Base-by-base conservation (phyloP, 2,329 filamentous ascomycete genomes). In the Dryadomyces quercus-mongolicae region DNA sequence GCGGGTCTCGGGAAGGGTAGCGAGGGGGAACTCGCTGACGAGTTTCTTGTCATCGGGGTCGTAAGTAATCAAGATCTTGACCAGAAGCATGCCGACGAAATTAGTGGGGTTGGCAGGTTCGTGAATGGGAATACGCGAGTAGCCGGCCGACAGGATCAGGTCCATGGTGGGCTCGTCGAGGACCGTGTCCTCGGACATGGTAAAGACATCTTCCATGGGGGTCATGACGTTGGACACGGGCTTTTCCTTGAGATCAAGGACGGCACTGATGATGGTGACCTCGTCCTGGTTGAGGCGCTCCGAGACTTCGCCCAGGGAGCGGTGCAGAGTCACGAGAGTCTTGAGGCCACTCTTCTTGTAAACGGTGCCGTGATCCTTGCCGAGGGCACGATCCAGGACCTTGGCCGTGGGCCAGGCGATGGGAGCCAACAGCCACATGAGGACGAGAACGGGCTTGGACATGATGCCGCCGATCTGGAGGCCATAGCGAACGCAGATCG, bases 321-420 rank as follows among this genome's bases (percentile, higher is more conserved):
- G 90, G 73, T 98, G 93, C 16, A 98, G 76, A 0, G 90, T 95
- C 31, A 98, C 93, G 34, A 98, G 76, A 0, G 93, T 97, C 74
- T 98, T 98, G 62, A 98, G 72, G 0, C 93, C 93, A 57, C 90
- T 92, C 74, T 97, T 98, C 72, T 97, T 97, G 80, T 98, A 98
- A 46, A 92, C 84, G 1, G 91, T 96, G 53, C 92, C 92, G 66
- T 97, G 92, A 64, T 97, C 92, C 69, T 95, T 87, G 57, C 93
- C 93, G 3, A 98, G 81, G 9, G 96, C 78, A 71, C 82, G 89
- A 70, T 98, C 93, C 63, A 98, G 86, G 20, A 98, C 80, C 70
- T 97, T 95, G 21, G 93, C 93, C 7, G 89, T 94, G 2, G 93
- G 93, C 85, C 89, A 98, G 48, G 92, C 90, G 49, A 97, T 75